Conservation (phyloP, 2,329 filamentous ascomycete genomes). For the Dactylellina cionopaga region DNA sequence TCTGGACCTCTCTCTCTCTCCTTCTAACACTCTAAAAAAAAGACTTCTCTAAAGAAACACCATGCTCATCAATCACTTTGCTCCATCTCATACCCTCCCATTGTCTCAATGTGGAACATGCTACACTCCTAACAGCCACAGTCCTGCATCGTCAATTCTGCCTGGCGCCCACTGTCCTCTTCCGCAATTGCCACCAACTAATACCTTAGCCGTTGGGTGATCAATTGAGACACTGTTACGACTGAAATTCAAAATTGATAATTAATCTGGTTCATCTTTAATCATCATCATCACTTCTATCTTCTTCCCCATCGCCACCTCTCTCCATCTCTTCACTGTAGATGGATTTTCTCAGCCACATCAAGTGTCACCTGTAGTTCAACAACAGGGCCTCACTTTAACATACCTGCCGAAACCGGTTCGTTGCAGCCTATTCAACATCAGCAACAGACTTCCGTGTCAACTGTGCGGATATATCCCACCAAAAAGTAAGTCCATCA, state of each 20-base stretch:
- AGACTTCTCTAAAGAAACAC: constrained; percentile 47
- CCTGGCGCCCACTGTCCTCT: background rate
- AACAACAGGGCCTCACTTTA: background rate
- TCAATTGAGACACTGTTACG: constrained; percentile 24
- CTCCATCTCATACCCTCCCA: constrained; percentile 6
- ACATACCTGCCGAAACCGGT: constrained; percentile 22
- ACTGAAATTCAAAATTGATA: constrained; percentile 10
- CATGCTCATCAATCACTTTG: constrained; percentile 43
- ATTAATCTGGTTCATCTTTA: background rate
- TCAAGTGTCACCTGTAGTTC: background rate
- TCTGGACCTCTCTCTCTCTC: constrained; percentile 26
- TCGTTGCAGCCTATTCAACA: constrained; percentile 15
- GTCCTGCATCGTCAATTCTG: constrained; percentile 7
- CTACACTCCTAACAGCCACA: no score
- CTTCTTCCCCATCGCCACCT: constrained; percentile 7
- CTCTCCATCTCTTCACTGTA: constrained; percentile 38
- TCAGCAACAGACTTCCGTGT: constrained; percentile 15
- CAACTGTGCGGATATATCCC: background rate
- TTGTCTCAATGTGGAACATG: no score
- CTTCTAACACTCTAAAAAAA: constrained; percentile 37
- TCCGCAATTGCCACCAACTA: constrained; percentile 34
- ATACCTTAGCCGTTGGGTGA: constrained; percentile 28
- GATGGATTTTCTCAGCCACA: constrained; percentile 14
- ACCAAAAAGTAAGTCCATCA: constrained; percentile 9
- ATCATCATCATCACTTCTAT: background rate